Conservation (phyloP, 495 filamentous ascomycete species). For the Trichoderma reesei region DNA sequence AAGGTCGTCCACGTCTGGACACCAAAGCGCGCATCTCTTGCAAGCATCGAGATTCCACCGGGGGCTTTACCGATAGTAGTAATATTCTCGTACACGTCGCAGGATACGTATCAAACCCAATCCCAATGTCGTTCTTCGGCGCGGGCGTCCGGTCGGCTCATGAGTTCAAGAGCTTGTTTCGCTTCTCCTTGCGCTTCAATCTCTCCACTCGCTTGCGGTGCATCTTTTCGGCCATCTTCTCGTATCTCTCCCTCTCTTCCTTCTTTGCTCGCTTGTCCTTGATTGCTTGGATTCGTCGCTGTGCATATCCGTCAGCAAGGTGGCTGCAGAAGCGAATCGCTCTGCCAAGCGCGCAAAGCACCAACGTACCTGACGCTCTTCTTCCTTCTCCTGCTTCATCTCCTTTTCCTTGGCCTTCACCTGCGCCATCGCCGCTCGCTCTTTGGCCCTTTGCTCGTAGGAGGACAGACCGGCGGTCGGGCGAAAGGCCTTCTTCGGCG, state of each 20-base stretch:
- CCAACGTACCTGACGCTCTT: slow-evolving; percentile 61
- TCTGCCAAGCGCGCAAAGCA: slow-evolving; percentile 7
- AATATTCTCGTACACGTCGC: too few relatives aligned
- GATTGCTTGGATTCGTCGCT: slow-evolving; percentile 68
- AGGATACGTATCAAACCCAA: background rate
- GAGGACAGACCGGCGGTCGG: slow-evolving; percentile 65
- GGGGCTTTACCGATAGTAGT: too few relatives aligned
- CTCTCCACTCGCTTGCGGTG: slow-evolving; percentile 89
- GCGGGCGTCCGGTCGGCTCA: slow-evolving; percentile 32
- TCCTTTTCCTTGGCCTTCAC: slow-evolving; percentile 86
- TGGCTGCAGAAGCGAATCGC: slow-evolving; percentile 3
- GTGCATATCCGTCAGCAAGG: slow-evolving; percentile 9
- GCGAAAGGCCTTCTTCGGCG: slow-evolving; percentile 73
- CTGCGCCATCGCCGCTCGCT: slow-evolving; percentile 53
- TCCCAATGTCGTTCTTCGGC: background rate
- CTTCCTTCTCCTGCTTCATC: slow-evolving; percentile 92
- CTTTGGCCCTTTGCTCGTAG: slow-evolving; percentile 62
- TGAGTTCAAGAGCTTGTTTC: slow-evolving; percentile 91
- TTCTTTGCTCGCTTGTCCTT: slow-evolving; percentile 76
- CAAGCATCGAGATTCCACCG: background rate
- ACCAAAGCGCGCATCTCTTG: background rate
- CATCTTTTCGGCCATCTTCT: slow-evolving; percentile 96
- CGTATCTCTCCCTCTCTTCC: slow-evolving; percentile 87
- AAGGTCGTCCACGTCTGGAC: background rate
- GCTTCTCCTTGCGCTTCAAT: slow-evolving; percentile 88